These are phyloP conservation scores for Citrullus colocynthis DNA, from an alignment of 306 rosid genomes.

Conservation along the genomic window DNA sequence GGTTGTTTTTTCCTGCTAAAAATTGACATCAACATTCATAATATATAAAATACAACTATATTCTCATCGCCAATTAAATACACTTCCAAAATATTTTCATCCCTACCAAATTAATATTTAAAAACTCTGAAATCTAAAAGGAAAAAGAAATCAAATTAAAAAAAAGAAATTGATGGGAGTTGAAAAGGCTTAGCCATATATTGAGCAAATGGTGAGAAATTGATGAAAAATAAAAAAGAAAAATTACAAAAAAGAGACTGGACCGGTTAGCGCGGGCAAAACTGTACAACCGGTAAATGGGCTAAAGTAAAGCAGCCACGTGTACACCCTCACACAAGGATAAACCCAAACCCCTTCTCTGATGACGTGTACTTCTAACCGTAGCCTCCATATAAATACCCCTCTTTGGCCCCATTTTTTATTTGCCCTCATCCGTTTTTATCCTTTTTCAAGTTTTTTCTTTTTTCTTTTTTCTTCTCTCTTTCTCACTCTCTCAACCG, in stretches of 20 bases:
- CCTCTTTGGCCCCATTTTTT: neutral
- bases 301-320: conserved; percentile 11
- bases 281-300: neutral
- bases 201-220: neutral
- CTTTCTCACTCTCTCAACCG: neutral
- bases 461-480: neutral
- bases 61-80: no score
- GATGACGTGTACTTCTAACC: conserved; percentile 45
- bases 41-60: no score
- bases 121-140: no score
- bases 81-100: no score
- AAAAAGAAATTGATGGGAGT: neutral
- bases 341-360: neutral
- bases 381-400: conserved; percentile 51
- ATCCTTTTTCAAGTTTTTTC: neutral
- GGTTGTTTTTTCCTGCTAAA: no score
- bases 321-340: conserved; percentile 3
- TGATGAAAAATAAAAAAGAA: neutral
- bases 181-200: neutral
- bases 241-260: neutral
- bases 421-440: conserved; percentile 30
- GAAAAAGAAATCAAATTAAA: no score
- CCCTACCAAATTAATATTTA: no score
- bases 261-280: neutral
- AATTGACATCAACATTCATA: no score